Evolutionary conservation across 1,284 basidiomycete species (phyloP).

Genomic region (Stygiomarasmius scandens): DNA sequence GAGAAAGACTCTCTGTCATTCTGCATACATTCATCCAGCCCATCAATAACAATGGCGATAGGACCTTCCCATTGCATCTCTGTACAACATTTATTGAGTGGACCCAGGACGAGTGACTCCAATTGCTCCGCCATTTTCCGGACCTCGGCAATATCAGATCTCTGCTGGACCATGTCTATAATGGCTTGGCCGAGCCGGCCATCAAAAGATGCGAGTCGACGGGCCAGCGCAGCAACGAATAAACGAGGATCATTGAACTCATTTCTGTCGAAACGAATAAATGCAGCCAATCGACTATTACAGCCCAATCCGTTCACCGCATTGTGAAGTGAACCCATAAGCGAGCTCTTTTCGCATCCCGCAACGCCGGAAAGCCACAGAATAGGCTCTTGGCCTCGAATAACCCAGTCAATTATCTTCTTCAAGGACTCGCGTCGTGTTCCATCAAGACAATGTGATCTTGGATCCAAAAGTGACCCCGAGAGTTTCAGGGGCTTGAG

Average conservation of each 20-base stretch:
- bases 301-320: not conserved
- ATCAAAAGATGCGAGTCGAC: slow-evolving; percentile 6
- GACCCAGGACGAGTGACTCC: no score
- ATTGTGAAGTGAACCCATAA: slow-evolving; percentile 7
- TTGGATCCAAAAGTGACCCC: not conserved
- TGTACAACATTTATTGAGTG: no score
- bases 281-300: slow-evolving; percentile 7
- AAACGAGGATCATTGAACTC: not conserved
- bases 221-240: slow-evolving; percentile 5
- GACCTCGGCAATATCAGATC: no score
- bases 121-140: no score
- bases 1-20: no score
- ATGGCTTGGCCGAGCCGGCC: slow-evolving; percentile 1
- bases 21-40: no score
- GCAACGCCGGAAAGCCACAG: slow-evolving; percentile 9
- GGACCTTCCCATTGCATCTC: no score
- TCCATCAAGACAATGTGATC: not conserved
- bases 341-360: slow-evolving; percentile 9
- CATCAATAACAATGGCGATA: no score
- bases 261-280: slow-evolving; percentile 12
- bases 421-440: slow-evolving; percentile 1
- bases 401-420: slow-evolving; percentile 9
- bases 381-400: not conserved
- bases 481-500: not conserved
- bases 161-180: not conserved